Evolutionary conservation across 2,329 filamentous ascomycete species (phyloP).

Genomic region (Penicillium sp.): DNA sequence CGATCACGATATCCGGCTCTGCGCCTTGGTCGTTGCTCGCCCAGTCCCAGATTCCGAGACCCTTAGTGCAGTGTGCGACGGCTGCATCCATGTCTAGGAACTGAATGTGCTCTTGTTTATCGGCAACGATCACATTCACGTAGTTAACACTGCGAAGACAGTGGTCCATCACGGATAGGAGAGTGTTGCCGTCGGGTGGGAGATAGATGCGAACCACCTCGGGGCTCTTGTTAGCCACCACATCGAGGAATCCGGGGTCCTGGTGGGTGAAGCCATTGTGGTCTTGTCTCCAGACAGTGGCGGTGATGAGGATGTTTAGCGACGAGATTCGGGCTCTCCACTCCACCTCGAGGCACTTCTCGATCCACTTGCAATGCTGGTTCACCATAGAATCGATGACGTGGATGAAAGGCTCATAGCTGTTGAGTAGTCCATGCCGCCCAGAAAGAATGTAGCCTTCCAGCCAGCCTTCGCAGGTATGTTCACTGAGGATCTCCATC

Average conservation of each 20-base stretch:
- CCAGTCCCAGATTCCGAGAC: conserved; percentile 74
- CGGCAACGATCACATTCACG: conserved; percentile 76
- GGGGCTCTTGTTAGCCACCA: conserved; percentile 76
- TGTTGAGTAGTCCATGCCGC: conserved; percentile 73
- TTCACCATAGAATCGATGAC: conserved; percentile 85
- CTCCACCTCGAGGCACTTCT: conserved; percentile 76
- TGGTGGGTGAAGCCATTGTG: conserved; percentile 84
- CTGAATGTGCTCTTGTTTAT: conserved; percentile 77
- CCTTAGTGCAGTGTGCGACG: conserved; percentile 74
- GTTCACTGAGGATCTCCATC: conserved; percentile 83
- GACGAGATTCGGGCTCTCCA: conserved; percentile 73
- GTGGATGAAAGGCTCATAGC: conserved; percentile 80
- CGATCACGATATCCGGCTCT: conserved; percentile 75
- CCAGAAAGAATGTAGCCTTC: conserved; percentile 76
- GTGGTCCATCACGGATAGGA: conserved; percentile 74
- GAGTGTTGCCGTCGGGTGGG: conserved; percentile 75
- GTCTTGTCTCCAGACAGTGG: conserved; percentile 78
- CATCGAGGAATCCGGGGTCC: conserved; percentile 76
- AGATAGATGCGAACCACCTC: conserved; percentile 80
- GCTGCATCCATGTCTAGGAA: conserved; percentile 73
- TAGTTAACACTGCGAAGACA: conserved; percentile 73
- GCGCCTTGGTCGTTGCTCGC: conserved; percentile 68
- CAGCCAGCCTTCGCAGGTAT: conserved; percentile 77
- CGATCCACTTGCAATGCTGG: conserved; percentile 82
- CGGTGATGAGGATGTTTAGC: conserved; percentile 75